Evolutionary conservation across 257 asterid genomes (phyloP), one percentile per base, ranked within the genome.

Genomic region (Penstemon davidsonii): DNA sequence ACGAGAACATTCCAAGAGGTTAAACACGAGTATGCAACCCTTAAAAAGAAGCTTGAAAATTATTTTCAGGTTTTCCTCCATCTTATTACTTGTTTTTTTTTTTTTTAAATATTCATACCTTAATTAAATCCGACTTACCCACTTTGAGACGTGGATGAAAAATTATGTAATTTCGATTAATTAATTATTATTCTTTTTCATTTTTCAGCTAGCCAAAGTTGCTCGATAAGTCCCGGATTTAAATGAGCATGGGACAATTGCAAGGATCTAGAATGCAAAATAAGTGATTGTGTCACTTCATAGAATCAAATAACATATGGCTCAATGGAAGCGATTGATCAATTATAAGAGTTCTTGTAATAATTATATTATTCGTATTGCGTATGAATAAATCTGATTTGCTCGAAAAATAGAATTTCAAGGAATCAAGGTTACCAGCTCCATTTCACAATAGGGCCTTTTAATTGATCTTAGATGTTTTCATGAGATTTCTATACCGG

Each of bases 1-100:
- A 64, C 15, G 53, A 81, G 81, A 78, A 52, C 87, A 73, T 79
- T 91, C 76, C 86, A 83, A 76, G 80, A 74, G 63, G 84, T 81
- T 59, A 91, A 88, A 75, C 90, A 81, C 79, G 92, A 86, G 68
- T 83, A 86, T 70, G 83, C 84, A 62, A 66, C 72, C 66, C 85
- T 90, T 8, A 85, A 60, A 81, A 74, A 67, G 78, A 86, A 87
- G 71, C 92, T 88, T 42, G 95, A 86, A 66, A 67, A 75, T 64
- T 91, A 88, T 71, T 84, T 91, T 75, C 83, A 90, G 96, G 97
- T 86, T 25, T 25, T 25, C 33, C 33, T 25, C 33, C 33, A 25
- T 25, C 33, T 25, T 25, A 25, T 25, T 25, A 25, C 1, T 25
- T 25, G 2, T 2, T 25, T 1, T 1, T 25, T 25, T 25, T 25